phyloP scores from a whole-genome alignment of 2,329 filamentous ascomycete genomes.

The Metarhizium brunneum region DNA sequence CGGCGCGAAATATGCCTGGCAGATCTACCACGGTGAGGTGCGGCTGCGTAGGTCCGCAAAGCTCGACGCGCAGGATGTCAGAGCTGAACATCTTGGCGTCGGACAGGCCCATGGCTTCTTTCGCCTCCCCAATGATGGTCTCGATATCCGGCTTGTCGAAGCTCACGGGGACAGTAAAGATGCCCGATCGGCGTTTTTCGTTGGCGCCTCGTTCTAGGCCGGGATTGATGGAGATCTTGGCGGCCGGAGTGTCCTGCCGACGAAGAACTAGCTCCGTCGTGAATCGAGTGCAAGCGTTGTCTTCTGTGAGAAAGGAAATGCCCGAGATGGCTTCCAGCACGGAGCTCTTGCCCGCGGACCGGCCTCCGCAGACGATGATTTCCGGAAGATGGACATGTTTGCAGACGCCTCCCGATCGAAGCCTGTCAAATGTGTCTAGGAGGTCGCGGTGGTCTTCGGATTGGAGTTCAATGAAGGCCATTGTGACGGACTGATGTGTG shows the following conservation, averaged over 20 bases:
- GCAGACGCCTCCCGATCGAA: conserved; percentile 10
- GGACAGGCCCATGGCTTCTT: conserved; percentile 8
- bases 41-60: conserved; percentile 35
- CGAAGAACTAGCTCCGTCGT: conserved; percentile 53
- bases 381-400: conserved; percentile 29
- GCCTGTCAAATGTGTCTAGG: conserved; percentile 10
- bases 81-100: conserved; percentile 26
- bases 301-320: conserved; percentile 48
- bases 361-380: conserved; percentile 51
- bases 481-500: neutral
- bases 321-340: conserved; percentile 56
- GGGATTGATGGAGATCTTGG: conserved; percentile 24
- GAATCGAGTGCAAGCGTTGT: conserved; percentile 52
- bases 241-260: conserved; percentile 21
- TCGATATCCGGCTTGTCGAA: conserved; percentile 4
- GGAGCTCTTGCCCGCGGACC: conserved; percentile 55
- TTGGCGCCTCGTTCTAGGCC: conserved; percentile 16
- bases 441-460: conserved; percentile 9
- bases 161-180: conserved; percentile 5
- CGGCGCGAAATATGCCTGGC: conserved; percentile 41
- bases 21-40: conserved; percentile 51
- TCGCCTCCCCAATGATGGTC: conserved; percentile 5
- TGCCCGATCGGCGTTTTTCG: conserved; percentile 12
- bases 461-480: conserved; percentile 7
- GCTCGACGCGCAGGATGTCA: conserved; percentile 38